A percentile compares a stretch with the other conserved stretches of the same genome.
These are phyloP conservation scores for Aspergillus transmontanensis DNA, from an alignment of 2,329 filamentous ascomycete genomes.

Conservation along the genomic window DNA sequence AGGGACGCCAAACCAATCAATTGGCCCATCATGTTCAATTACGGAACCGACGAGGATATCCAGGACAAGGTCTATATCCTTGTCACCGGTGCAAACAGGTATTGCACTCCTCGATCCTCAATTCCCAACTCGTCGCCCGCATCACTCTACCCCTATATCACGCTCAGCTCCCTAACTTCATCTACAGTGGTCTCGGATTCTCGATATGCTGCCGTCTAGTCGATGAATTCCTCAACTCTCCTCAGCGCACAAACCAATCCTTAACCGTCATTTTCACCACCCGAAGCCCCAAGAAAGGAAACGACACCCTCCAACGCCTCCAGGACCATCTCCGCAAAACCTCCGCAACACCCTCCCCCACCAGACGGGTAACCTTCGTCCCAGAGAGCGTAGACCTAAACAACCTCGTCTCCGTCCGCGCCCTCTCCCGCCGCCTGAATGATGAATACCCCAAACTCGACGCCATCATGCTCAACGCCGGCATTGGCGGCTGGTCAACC, in stretches of 20 bases:
- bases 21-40: constrained; percentile 18
- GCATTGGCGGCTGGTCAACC: constrained; percentile 83
- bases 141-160: not conserved
- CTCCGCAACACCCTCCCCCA: constrained; percentile 43
- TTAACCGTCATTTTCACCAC: constrained; percentile 84
- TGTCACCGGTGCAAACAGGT: constrained; percentile 88
- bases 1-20: not conserved
- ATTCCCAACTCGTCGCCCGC: not conserved
- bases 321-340: constrained; percentile 60
- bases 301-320: constrained; percentile 68
- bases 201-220: constrained; percentile 82
- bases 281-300: constrained; percentile 72
- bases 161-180: constrained; percentile 12
- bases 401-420: constrained; percentile 57
- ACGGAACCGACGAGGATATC: constrained; percentile 7
- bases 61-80: constrained; percentile 55
- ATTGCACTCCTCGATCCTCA: constrained; percentile 23
- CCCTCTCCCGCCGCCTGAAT: constrained; percentile 54
- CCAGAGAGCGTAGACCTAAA: constrained; percentile 62
- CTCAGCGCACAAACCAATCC: constrained; percentile 62
- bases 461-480: constrained; percentile 80
- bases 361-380: constrained; percentile 52
- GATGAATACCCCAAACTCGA: constrained; percentile 69
- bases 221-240: constrained; percentile 79
- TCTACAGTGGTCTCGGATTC: constrained; percentile 77